Base-by-base conservation (phyloP, 306 rosid genomes). In the Dalbergia cochinchinensis region DNA sequence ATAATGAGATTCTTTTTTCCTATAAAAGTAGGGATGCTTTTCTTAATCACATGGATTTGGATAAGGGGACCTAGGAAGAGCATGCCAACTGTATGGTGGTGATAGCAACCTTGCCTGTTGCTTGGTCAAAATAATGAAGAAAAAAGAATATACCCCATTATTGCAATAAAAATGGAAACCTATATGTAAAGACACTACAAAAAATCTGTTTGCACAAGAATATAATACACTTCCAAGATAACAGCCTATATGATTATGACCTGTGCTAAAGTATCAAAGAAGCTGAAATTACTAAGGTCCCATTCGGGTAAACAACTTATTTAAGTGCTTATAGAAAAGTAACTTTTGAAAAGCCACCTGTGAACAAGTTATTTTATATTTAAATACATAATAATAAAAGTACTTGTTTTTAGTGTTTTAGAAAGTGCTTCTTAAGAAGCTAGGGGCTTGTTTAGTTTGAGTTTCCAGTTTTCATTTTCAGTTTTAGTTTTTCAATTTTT, bases 221-320 rank as follows among this genome's bases (percentile, higher is more conserved):
- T 73, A 67, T 57, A 65, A 62, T 57, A 35, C 6, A 65, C 60
- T 10, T 31, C 14, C 68, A 31, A 42, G 37, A 82, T 18, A 82
- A 64, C 57, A 13, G 57, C 18, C 45, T n/a, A 19, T 48, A 48
- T 48, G 57, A 50, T 12, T n/a, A 54, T 37, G 74, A 48, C 70
- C 22, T 54, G 53, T 65, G 51, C 51, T 26, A 22, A 37, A 44
- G 70, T 34, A 64, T 35, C 44, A 60, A 73, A 47, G 68, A 68
- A 78, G 37, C 59, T 73, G 70, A 72, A 69, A 69, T 51, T 33
- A 77, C 64, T 63, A 41, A n/a, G n/a, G n/a, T n/a, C n/a, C n/a
- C n/a, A n/a, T n/a, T n/a, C n/a, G n/a, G n/a, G n/a, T n/a, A n/a
- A n/a, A n/a, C n/a, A n/a, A n/a, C n/a, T n/a, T n/a, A n/a, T n/a